Evolutionary conservation across 805 yeast species (phyloP).

Genomic region (Starmerella stellata): DNA sequence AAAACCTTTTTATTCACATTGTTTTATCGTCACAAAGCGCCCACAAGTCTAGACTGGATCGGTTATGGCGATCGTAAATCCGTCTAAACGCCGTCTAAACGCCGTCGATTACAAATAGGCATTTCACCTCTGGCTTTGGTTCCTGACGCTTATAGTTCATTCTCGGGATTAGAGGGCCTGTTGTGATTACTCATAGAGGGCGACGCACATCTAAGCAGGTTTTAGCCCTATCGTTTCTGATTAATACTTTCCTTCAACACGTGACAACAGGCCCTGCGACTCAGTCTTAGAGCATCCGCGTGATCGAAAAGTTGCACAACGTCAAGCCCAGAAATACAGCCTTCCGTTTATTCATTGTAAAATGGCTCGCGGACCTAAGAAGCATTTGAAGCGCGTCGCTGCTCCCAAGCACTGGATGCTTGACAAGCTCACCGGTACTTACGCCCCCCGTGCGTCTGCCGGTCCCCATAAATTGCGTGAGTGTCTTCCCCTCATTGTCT

Average conservation of each 20-base stretch:
- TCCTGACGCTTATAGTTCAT: too few relatives aligned
- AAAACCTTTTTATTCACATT: too few relatives aligned
- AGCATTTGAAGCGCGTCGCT: constrained; percentile 98
- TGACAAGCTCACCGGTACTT: constrained; percentile 98
- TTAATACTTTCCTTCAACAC: neutral
- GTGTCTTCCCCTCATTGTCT: constrained; percentile 90
- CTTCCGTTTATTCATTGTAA: neutral
- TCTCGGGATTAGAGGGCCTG: too few relatives aligned
- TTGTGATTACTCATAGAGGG: too few relatives aligned
- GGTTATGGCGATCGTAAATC: too few relatives aligned
- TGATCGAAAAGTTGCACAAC: neutral
- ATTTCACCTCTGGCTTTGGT: too few relatives aligned
- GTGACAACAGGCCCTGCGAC: neutral
- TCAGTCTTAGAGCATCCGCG: neutral
- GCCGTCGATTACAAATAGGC: too few relatives aligned
- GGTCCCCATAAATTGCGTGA: constrained; percentile 99
- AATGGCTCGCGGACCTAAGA: constrained; percentile 48
- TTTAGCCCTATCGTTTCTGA: neutral
- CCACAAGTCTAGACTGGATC: too few relatives aligned
- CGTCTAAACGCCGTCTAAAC: too few relatives aligned
- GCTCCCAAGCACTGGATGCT: constrained; percentile 99
- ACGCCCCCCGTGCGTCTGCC: constrained; percentile 98
- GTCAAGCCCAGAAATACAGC: neutral
- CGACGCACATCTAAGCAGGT: too few relatives aligned
- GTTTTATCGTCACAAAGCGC: too few relatives aligned